Evolutionary conservation across 139 green algal genomes (phyloP).

Genomic region (Asterochloris erici): DNA sequence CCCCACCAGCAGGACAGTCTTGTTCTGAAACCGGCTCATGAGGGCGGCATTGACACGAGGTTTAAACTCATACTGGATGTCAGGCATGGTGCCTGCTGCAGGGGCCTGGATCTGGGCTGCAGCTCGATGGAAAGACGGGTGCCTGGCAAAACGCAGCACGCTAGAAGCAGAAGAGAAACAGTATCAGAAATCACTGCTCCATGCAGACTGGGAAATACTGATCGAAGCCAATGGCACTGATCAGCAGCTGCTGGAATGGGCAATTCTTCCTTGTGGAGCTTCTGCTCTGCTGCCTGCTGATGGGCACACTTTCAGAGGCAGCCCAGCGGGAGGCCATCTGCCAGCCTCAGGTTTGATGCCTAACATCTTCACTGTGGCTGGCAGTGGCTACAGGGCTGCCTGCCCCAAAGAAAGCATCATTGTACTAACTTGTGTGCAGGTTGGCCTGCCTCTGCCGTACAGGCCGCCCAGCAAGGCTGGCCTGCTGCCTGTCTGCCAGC

Average conservation of each 20-base stretch:
- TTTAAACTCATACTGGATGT: not conserved
- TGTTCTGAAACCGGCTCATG: slow-evolving; percentile 39
- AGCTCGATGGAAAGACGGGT: not conserved
- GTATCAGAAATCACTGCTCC: not conserved
- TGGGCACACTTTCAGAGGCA: not conserved
- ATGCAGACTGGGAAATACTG: not conserved
- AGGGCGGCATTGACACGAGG: slow-evolving; percentile 51
- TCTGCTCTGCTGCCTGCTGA: too few relatives aligned
- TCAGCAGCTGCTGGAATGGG: not conserved
- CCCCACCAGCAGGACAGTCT: slow-evolving; percentile 51
- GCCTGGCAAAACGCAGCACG: not conserved
- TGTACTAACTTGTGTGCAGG: too few relatives aligned
- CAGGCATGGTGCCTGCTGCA: not conserved
- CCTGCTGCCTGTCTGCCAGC: slow-evolving; percentile 1
- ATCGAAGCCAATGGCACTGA: not conserved
- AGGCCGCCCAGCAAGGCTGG: not conserved
- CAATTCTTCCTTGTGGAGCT: too few relatives aligned
- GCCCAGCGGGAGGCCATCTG: not conserved
- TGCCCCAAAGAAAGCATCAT: too few relatives aligned
- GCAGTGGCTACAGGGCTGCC: not conserved
- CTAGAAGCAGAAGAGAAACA: not conserved
- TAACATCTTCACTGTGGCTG: not conserved
- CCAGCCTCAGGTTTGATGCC: not conserved
- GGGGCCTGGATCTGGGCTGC: not conserved
- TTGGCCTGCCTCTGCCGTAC: not conserved